These are phyloP conservation scores for Hebeloma cylindrosporum DNA, from an alignment of 768 basidiomycete genomes.

Conservation along the genomic window DNA sequence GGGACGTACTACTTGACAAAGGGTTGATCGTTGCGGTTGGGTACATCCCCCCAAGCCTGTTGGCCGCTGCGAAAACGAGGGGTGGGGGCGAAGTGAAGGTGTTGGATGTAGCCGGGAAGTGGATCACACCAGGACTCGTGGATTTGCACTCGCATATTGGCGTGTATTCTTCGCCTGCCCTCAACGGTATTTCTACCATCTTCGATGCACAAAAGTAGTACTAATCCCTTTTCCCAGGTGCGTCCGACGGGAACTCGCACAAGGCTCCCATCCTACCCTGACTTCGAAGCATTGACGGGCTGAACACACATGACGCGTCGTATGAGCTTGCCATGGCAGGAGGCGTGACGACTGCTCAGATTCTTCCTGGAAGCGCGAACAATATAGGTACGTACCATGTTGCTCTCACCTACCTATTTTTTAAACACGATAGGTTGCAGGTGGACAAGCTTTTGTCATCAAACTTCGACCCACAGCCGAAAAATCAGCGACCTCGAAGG, in stretches of 20 bases:
- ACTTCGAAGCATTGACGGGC: conserved; percentile 67
- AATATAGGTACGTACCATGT: conserved; percentile 49
- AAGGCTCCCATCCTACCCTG: conserved; percentile 56
- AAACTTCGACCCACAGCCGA: conserved; percentile 72
- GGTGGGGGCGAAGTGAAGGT: conserved; percentile 26
- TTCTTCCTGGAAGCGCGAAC: conserved; percentile 70
- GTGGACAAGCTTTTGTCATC: conserved; percentile 78
- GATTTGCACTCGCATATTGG: conserved; percentile 50
- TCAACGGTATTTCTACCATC: conserved; percentile 27
- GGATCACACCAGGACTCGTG: conserved; percentile 51
- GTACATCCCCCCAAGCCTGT: conserved; percentile 25
- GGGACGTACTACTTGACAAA: conserved; percentile 60
- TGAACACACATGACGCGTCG: conserved; percentile 73
- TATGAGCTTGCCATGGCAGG: conserved; percentile 62
- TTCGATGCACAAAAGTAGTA: neutral
- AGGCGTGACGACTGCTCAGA: conserved; percentile 70
- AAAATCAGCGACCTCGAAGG: conserved; percentile 63
- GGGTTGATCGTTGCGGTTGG: conserved; percentile 65
- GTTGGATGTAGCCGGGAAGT: conserved; percentile 61
- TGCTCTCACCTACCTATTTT: neutral
- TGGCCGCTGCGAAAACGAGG: conserved; percentile 14
- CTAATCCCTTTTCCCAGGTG: conserved; percentile 28
- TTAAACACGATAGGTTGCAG: conserved; percentile 28
- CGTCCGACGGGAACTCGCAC: conserved; percentile 55
- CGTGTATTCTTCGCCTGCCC: conserved; percentile 29